Evolutionary conservation across 1,139 yeast species (phyloP).

Genomic region (Saccharomyces hybrid): DNA sequence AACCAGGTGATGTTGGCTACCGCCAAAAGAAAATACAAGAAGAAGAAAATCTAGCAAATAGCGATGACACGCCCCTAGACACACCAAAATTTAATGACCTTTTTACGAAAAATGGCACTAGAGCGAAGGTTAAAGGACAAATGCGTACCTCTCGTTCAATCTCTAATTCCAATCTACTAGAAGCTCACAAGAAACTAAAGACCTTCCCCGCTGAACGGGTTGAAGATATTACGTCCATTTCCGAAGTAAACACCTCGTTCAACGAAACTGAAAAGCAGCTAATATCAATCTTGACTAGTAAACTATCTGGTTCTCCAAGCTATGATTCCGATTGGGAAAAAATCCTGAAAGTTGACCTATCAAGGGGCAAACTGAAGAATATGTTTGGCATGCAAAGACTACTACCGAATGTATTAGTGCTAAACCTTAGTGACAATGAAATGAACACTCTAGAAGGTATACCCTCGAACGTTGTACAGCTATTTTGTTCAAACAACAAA

Average conservation of each 20-base stretch:
- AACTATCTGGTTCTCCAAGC: constrained; percentile 7
- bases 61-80: constrained; percentile 23
- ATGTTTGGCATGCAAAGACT: constrained; percentile 19
- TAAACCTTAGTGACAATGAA: constrained; percentile 17
- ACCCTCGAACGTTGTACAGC: constrained; percentile 11
- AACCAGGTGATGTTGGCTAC: neutral
- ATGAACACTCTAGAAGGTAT: constrained; percentile 19
- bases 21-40: neutral
- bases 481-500: constrained; percentile 15
- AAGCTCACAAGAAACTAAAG: neutral
- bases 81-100: constrained; percentile 19
- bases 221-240: neutral
- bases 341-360: constrained; percentile 13
- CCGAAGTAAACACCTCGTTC: constrained; percentile 16
- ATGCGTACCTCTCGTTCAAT: neutral
- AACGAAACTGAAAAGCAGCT: constrained; percentile 19
- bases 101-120: neutral
- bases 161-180: neutral
- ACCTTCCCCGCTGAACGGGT: neutral
- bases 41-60: constrained; percentile 8
- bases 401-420: constrained; percentile 19
- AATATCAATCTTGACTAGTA: constrained; percentile 21
- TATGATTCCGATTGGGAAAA: constrained; percentile 13
- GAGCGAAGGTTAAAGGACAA: neutral
- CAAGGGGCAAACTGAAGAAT: constrained; percentile 11